These are phyloP conservation scores for Picochlorum sp. DNA, from an alignment of 139 green algal genomes.

Conservation along the genomic window DNA sequence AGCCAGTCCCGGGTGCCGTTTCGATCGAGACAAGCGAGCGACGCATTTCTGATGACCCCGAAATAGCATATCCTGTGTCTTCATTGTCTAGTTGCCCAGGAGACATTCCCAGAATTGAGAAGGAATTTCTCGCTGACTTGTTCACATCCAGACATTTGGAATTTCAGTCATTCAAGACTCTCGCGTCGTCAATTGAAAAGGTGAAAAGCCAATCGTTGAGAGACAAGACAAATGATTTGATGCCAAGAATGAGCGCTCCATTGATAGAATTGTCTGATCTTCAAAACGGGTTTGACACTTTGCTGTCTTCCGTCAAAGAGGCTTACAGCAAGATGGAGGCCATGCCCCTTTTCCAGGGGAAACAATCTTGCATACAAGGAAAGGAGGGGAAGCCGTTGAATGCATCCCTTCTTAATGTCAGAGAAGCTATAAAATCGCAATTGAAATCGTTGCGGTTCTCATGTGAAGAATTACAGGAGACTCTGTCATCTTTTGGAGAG, in stretches of 20 bases:
- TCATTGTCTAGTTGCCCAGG: slow-evolving; percentile 5
- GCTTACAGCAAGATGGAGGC: slow-evolving; percentile 13
- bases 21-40: too few relatives aligned
- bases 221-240: background rate
- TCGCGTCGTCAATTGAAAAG: slow-evolving; percentile 10
- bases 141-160: slow-evolving; percentile 26
- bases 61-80: slow-evolving; percentile 1
- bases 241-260: background rate
- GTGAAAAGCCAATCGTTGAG: background rate
- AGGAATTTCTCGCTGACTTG: slow-evolving; percentile 3
- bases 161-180: slow-evolving; percentile 15
- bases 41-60: too few relatives aligned
- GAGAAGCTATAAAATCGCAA: slow-evolving; percentile 15
- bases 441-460: slow-evolving; percentile 22
- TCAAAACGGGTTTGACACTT: background rate
- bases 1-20: too few relatives aligned
- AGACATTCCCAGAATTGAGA: slow-evolving; percentile 10
- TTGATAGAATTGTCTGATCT: background rate
- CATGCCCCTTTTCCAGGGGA: slow-evolving; percentile 24
- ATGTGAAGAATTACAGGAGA: slow-evolving; percentile 5
- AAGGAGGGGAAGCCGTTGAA: background rate
- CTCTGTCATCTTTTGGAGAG: background rate
- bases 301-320: background rate
- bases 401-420: slow-evolving; percentile 4
- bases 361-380: background rate